Evolutionary conservation across 2,329 filamentous ascomycete genomes (phyloP), one percentile per base, ranked within the genome.

Genomic region (Lecanosticta acicola): DNA sequence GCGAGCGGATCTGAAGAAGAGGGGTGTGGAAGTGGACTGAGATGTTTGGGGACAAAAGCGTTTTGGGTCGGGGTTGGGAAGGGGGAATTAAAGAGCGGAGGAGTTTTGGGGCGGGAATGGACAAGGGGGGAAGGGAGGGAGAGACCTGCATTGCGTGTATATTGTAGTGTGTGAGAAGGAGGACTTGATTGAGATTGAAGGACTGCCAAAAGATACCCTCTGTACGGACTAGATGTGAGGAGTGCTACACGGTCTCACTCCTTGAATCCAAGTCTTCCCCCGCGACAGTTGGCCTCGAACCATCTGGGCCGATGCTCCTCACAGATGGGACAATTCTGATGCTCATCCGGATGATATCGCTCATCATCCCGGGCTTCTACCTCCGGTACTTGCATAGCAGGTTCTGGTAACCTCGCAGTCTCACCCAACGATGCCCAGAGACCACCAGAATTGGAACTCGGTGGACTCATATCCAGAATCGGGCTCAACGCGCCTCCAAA

Each of bases 1-100:
- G 53, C 84, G 85, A 72, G 72, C 71, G 51, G 87, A 94, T 59
- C 71, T 94, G 66, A 79, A 79, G 63, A 74, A 74, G 48, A 79
- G 84, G 66, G 87, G 87, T 7, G 86, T 94, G 33, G 81, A 85
- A 56, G 83, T 91, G 49, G 85, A 94, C 74, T 83, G 74, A 71
- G 59, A 58, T 38, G 60, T 19, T n/a, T n/a, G n/a, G n/a, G n/a
- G n/a, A n/a, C n/a, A n/a, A n/a, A n/a, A n/a, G n/a, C n/a, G n/a
- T n/a, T n/a, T n/a, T n/a, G n/a, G n/a, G n/a, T n/a, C n/a, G n/a
- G n/a, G n/a, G n/a, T n/a, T n/a, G n/a, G n/a, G n/a, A n/a, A n/a
- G n/a, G n/a, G n/a, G n/a, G n/a, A n/a, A n/a, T n/a, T n/a, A n/a
- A n/a, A n/a, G n/a, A n/a, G n/a, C n/a, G n/a, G n/a, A n/a, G n/a